Evolutionary conservation across 306 rosid genomes (phyloP).

Genomic region (Casuarina equisetifolia): DNA sequence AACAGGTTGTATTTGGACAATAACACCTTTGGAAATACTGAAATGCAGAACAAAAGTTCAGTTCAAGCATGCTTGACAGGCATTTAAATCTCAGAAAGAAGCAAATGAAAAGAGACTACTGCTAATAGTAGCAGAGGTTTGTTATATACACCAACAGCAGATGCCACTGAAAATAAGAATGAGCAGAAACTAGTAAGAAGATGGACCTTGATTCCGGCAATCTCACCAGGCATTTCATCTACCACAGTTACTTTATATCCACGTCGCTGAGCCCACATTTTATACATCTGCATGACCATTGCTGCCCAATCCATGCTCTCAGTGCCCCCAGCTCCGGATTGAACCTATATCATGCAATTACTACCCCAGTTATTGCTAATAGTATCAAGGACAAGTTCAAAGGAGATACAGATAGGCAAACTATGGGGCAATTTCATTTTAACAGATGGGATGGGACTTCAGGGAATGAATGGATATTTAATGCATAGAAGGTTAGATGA

Average conservation of each 20-base stretch:
- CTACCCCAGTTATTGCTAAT: slow-evolving; percentile 9
- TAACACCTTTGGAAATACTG: background rate
- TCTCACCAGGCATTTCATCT: slow-evolving; percentile 96
- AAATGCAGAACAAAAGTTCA: background rate
- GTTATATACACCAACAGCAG: background rate
- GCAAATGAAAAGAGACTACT: background rate
- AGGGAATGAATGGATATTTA: background rate
- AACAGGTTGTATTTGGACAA: background rate
- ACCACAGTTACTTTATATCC: slow-evolving; percentile 72
- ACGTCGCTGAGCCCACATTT: slow-evolving; percentile 70
- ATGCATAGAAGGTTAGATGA: slow-evolving; percentile 10
- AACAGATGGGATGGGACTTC: slow-evolving; percentile 3
- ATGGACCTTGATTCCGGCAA: slow-evolving; percentile 97
- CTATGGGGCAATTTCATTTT: slow-evolving; percentile 5
- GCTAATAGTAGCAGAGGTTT: background rate
- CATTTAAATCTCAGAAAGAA: slow-evolving; percentile 8
- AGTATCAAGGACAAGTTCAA: background rate
- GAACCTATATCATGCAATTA: slow-evolving; percentile 55
- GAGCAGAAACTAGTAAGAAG: slow-evolving; percentile 41
- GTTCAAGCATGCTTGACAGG: background rate
- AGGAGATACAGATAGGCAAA: slow-evolving; percentile 9
- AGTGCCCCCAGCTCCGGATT: slow-evolving; percentile 98
- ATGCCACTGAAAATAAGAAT: slow-evolving; percentile 8
- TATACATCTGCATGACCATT: slow-evolving; percentile 96
- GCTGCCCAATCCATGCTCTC: slow-evolving; percentile 99